Conservation (phyloP, 2,329 filamentous ascomycete genomes). For the Xylaria sp. region DNA sequence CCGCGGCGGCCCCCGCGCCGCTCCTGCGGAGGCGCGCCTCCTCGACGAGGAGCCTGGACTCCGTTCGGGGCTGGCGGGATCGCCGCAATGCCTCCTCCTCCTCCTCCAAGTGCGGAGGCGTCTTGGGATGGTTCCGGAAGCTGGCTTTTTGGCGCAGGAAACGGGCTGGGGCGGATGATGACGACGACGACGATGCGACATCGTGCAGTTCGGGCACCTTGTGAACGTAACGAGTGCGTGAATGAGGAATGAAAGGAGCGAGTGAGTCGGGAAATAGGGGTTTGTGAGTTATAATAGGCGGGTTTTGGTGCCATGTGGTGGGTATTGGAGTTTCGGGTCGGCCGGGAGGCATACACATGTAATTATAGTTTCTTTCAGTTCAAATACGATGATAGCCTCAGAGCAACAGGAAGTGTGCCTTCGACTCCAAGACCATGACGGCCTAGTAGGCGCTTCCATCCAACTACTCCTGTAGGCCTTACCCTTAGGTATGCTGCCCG, state of each 20-base stretch:
- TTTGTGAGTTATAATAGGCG: background rate
- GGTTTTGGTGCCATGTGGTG: background rate
- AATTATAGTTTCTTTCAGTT: background rate
- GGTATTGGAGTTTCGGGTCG: background rate
- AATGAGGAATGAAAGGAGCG: too few relatives aligned
- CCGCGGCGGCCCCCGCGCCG: too few relatives aligned
- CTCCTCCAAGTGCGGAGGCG: too few relatives aligned
- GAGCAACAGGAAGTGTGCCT: background rate
- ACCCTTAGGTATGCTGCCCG: too few relatives aligned
- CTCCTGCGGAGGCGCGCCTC: background rate
- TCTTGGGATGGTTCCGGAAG: slow-evolving; percentile 23
- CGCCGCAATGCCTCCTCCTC: background rate
- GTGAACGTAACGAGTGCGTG: too few relatives aligned
- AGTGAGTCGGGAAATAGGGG: too few relatives aligned
- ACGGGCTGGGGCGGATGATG: slow-evolving; percentile 8
- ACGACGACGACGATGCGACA: background rate
- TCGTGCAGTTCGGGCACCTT: too few relatives aligned
- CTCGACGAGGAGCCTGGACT: slow-evolving; percentile 4
- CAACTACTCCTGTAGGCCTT: too few relatives aligned
- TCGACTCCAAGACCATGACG: background rate
- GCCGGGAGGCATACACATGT: background rate
- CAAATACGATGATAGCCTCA: background rate
- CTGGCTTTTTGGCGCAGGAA: slow-evolving; percentile 29
- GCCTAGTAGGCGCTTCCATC: too few relatives aligned
- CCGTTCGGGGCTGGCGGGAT: background rate